Conservation (phyloP, 768 basidiomycete species). For the Tricholoma saponaceum region DNA sequence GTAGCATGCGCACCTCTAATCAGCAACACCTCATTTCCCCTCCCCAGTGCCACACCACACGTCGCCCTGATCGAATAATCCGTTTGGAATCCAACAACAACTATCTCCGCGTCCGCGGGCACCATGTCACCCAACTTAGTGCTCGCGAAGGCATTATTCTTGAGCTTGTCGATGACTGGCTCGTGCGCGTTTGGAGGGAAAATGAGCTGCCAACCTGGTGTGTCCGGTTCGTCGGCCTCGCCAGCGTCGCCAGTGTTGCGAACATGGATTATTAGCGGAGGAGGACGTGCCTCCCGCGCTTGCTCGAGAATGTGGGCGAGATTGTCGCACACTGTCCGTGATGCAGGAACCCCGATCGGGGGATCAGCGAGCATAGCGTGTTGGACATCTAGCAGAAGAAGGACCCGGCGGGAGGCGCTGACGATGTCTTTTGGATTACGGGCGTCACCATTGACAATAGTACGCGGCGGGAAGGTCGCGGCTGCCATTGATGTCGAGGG, state of each 20-base stretch:
- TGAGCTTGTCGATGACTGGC: slow-evolving; percentile 57
- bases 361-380: slow-evolving; percentile 43
- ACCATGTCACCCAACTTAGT: slow-evolving; percentile 50
- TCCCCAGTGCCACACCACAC: slow-evolving; percentile 55
- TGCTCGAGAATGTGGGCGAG: slow-evolving; percentile 43
- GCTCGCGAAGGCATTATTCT: slow-evolving; percentile 68
- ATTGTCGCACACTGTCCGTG: slow-evolving; percentile 39
- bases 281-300: slow-evolving; percentile 43
- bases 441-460: neutral
- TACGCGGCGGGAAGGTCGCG: neutral
- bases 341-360: slow-evolving; percentile 46
- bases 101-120: slow-evolving; percentile 51
- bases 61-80: slow-evolving; percentile 60
- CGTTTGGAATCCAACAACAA: slow-evolving; percentile 65
- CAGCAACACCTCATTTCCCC: slow-evolving; percentile 65
- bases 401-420: slow-evolving; percentile 32
- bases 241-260: slow-evolving; percentile 61
- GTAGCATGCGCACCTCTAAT: slow-evolving; percentile 66
- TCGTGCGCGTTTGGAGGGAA: slow-evolving; percentile 49
- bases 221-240: slow-evolving; percentile 54
- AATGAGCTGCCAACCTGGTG: slow-evolving; percentile 59
- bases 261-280: slow-evolving; percentile 62
- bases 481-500: neutral
- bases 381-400: slow-evolving; percentile 61
- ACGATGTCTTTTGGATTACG: slow-evolving; percentile 7